Base-by-base conservation (phyloP, 495 filamentous ascomycete species). In the Friedmanniomyces endolithicus region DNA sequence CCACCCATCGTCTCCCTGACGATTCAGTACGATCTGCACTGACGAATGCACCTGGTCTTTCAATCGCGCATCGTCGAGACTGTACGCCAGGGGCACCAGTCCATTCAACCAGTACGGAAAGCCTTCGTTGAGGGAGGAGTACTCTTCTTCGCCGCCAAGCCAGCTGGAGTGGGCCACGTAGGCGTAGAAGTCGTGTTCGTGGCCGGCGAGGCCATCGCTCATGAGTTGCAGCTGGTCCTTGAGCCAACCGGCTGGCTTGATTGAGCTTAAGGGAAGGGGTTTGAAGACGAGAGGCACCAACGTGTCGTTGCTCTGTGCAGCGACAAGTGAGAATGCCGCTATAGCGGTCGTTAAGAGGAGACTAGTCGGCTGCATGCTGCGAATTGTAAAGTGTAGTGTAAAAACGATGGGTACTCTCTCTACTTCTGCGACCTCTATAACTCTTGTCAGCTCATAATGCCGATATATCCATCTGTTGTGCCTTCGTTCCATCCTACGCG, bases 61-160 rank as follows among this genome's bases (percentile, higher is more conserved):
- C n/a, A 84, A 64, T 16, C 76, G 61, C 0, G 65, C 53, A 59
- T 84, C 75, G 47, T 80, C 69, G 12, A 81, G 63, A 0, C 67
- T 66, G 60, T 77, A 84, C 14, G 82, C 78, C n/a, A 84, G 70
- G 12, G 81, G 79, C 2, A 85, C 82, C 4, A 84, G 66, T 22
- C 76, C 76, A 58, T 84, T 84, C 54, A 82, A 75, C 82, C 80
- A 85, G 62, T 85, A 84, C 1, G 80, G 79, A 2, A 76, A 70
- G 0, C 73, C 74, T 65, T 85, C 81, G 53, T 81, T 72, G 2
- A 84, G 68, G 7, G 63, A 63, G 41, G 75, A 80, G 52, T 85
- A 85, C 61, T 84, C 79, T 6, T 68, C 61, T 20, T 66, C 64
- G 1, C 77, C 76, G 2, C 80, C 80, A 11, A 78, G 57, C 79